Evolutionary conservation across 768 basidiomycete species (phyloP).

Genomic region (Russula brevipes): DNA sequence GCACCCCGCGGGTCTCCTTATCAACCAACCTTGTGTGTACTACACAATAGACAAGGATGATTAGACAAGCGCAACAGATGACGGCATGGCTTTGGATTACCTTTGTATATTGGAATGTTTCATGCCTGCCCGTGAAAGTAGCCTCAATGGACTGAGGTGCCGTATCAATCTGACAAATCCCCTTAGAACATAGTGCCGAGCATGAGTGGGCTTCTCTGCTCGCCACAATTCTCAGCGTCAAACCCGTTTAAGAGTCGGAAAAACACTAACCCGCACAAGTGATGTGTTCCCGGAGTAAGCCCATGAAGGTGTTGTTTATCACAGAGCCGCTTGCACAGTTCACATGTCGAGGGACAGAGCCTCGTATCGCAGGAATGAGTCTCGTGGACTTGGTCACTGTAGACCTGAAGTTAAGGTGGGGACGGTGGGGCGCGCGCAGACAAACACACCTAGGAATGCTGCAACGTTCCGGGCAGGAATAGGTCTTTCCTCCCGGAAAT

Average conservation of each 20-base stretch:
- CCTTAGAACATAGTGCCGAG: slow-evolving; percentile 37
- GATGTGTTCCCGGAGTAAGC: slow-evolving; percentile 36
- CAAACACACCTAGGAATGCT: slow-evolving; percentile 9
- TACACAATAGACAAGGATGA: slow-evolving; percentile 25
- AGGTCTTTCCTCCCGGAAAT: slow-evolving; percentile 6
- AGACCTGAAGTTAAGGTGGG: too few species aligned
- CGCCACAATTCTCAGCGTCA: background rate
- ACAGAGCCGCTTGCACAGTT: slow-evolving; percentile 53
- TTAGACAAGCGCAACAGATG: background rate
- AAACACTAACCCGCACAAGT: slow-evolving; percentile 51
- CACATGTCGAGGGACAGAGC: slow-evolving; percentile 50
- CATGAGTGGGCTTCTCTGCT: slow-evolving; percentile 50
- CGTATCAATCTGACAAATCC: slow-evolving; percentile 56
- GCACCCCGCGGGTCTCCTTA: too few species aligned
- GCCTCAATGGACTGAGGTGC: slow-evolving; percentile 56
- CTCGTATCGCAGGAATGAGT: slow-evolving; percentile 48
- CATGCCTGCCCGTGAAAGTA: slow-evolving; percentile 54
- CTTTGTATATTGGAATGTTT: slow-evolving; percentile 63
- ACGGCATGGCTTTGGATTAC: slow-evolving; percentile 30
- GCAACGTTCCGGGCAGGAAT: slow-evolving; percentile 18
- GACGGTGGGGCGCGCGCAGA: background rate
- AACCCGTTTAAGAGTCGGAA: background rate
- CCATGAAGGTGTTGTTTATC: slow-evolving; percentile 48
- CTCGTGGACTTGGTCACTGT: slow-evolving; percentile 43
- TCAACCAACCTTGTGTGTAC: slow-evolving; percentile 49